These are phyloP conservation scores for Coemansia sp. DNA, from an alignment of 192 early-diverging fungal species.

Conservation along the genomic window DNA sequence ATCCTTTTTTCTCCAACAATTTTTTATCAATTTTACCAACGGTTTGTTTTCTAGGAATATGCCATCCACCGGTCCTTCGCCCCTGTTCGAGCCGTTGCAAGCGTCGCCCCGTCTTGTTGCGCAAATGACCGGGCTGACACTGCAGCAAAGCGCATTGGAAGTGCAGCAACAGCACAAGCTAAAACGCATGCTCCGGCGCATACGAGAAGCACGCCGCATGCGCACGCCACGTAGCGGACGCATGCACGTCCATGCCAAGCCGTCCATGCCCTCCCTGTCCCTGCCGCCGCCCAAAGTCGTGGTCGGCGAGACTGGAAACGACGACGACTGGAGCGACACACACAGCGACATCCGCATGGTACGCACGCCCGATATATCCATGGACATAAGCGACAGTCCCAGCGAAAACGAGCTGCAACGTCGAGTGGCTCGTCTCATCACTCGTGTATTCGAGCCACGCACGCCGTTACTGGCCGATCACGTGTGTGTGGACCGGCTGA, in stretches of 20 bases:
- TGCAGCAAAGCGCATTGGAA: slow-evolving; percentile 42
- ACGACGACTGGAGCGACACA: slow-evolving; percentile 20
- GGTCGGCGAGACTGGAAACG: neutral
- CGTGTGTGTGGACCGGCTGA: slow-evolving; percentile 53
- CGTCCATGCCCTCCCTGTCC: slow-evolving; percentile 7
- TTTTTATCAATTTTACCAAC: no score
- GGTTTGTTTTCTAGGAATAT: neutral
- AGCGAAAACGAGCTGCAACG: slow-evolving; percentile 10
- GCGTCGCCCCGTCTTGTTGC: slow-evolving; percentile 42
- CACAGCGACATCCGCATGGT: slow-evolving; percentile 9
- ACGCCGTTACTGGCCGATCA: slow-evolving; percentile 10
- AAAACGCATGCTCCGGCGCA: slow-evolving; percentile 42
- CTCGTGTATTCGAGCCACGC: slow-evolving; percentile 26
- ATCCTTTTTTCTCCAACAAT: no score
- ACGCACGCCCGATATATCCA: slow-evolving; percentile 23
- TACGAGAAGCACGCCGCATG: slow-evolving; percentile 19
- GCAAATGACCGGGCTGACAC: slow-evolving; percentile 45
- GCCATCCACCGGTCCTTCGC: slow-evolving; percentile 29
- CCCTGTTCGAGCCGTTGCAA: slow-evolving; percentile 32
- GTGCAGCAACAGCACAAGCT: slow-evolving; percentile 45
- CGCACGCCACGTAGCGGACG: neutral
- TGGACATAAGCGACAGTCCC: slow-evolving; percentile 38
- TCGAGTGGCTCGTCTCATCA: slow-evolving; percentile 34
- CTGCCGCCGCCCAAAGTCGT: slow-evolving; percentile 13
- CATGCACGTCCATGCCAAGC: neutral